These are phyloP conservation scores for Fraxinus dipetala DNA, from an alignment of 305 asterid species.

Conservation along the genomic window DNA sequence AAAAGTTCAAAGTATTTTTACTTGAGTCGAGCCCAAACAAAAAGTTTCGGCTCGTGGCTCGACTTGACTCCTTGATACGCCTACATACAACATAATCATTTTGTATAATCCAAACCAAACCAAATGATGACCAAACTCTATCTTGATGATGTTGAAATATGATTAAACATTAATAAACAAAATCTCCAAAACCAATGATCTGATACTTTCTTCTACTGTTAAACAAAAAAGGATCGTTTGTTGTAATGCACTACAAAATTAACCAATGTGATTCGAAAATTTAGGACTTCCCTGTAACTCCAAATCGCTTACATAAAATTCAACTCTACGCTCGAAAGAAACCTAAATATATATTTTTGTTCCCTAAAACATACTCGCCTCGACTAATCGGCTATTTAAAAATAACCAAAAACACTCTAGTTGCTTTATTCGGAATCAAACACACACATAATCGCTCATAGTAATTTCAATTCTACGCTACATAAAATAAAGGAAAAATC, in stretches of 20 bases:
- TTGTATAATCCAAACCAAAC: neutral
- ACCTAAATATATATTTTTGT: neutral
- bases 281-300: neutral
- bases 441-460: neutral
- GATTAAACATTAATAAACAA: neutral
- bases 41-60: no score
- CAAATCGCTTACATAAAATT: neutral
- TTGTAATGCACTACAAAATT: no score
- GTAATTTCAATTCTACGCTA: neutral
- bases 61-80: no score
- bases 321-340: neutral
- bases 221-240: no score
- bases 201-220: no score
- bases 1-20: no score
- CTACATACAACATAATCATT: neutral
- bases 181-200: neutral
- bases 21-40: no score
- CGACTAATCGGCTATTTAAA: neutral
- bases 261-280: neutral
- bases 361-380: neutral
- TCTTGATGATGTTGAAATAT: neutral
- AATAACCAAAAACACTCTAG: neutral
- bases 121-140: neutral
- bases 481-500: neutral
- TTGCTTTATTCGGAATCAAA: neutral